phyloP scores from a whole-genome alignment of 2,329 filamentous ascomycete genomes.

The Apiospora hydei region DNA sequence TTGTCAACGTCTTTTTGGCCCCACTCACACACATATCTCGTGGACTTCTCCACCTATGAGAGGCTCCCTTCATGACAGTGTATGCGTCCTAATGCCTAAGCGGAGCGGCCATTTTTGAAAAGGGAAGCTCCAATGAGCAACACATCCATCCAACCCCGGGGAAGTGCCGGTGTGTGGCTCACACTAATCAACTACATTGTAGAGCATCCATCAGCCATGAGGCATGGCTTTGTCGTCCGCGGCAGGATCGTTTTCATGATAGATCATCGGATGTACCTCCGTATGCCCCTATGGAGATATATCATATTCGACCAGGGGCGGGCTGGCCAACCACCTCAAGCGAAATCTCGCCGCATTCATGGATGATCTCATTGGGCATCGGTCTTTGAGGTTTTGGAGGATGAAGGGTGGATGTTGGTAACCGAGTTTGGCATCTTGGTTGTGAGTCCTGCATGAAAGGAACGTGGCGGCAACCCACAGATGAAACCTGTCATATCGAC shows the following conservation, averaged over 20 bases:
- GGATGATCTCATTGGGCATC: neutral
- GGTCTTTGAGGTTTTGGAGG: neutral
- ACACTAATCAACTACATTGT: neutral
- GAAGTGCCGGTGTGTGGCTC: neutral
- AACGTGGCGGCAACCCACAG: slow-evolving; percentile 1
- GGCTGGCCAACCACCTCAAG: no score
- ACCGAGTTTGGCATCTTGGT: neutral
- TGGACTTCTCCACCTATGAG: slow-evolving; percentile 1
- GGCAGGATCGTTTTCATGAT: neutral
- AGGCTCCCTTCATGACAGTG: neutral
- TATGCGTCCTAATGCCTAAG: neutral
- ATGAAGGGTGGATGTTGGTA: neutral
- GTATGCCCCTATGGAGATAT: neutral
- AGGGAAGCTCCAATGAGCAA: neutral
- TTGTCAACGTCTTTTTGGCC: neutral
- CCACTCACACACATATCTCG: slow-evolving; percentile 1
- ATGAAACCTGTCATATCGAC: slow-evolving; percentile 8
- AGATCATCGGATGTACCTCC: neutral
- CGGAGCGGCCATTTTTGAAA: neutral
- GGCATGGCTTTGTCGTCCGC: neutral
- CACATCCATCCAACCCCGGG: neutral
- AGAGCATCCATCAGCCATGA: neutral
- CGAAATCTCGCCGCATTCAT: neutral
- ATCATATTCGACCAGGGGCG: neutral
- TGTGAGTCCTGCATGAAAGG: neutral